Base-by-base conservation (phyloP, 2,329 filamentous ascomycete species). In the Fusarium multiceps region DNA sequence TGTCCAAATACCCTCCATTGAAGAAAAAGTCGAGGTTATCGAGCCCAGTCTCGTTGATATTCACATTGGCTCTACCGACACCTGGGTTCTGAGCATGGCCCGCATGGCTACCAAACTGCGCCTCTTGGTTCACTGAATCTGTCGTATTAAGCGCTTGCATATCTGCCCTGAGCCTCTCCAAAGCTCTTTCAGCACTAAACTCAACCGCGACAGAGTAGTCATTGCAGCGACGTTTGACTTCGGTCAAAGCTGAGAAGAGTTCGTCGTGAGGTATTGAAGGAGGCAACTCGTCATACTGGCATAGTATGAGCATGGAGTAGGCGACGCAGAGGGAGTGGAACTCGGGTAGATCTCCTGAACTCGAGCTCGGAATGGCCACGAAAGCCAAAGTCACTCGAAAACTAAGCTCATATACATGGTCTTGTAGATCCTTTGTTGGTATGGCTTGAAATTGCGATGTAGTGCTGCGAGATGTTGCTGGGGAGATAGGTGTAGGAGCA, bases 21-120 rank as follows among this genome's bases (percentile, higher is more conserved):
- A 66, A 66, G 50, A 66, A 66, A 16, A 66, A 66, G 9, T 66
- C 63, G 3, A 66, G 48, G 8, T 61, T 60, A 42, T 66, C 63
- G 6, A 68, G 53, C 30, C 65, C 61, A 14, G 30, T 30, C 11
- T 48, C 55, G 34, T 30, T 27, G 18, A 50, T 53, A 20, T 41
- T 60, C 9, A 60, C 37, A 30, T 16, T 27, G 5, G 27, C 20
- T 20, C 40, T 66, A 7, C 43, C 60, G 4, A 12, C 10, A 7
- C 21, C 42, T 1, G 18, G 16, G 14, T 12, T 56, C 11, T 66
- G 62, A 23, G 16, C 4, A n/a, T 27, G 18, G 7, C 16, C 20
- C 8, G 25, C 4, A 27, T 37, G 37, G 9, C 5, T 12, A 27
- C 42, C 27, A 30, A 57, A 49, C 16, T 58, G 58, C 4, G 50